Evolutionary conservation across 768 basidiomycete genomes (phyloP).

Genomic region (Tricholoma terreum): DNA sequence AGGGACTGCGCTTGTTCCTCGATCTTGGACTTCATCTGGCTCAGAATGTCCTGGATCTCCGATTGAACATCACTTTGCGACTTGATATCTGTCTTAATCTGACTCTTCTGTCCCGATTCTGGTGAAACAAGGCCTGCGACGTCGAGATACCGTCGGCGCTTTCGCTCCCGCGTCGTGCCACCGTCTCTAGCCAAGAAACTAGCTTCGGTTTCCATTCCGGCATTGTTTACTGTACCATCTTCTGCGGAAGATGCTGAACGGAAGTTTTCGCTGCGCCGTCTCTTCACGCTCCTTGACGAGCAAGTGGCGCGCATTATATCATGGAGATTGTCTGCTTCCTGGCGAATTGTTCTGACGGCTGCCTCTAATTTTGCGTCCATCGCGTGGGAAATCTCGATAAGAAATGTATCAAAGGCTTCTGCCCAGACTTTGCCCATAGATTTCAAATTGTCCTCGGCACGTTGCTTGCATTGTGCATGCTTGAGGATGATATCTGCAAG

Average conservation of each 20-base stretch:
- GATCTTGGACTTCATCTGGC: constrained; percentile 46
- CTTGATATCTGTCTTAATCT: constrained; percentile 2
- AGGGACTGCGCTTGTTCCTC: constrained; percentile 46
- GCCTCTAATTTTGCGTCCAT: constrained; percentile 32
- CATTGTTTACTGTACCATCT: background rate
- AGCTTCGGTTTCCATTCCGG: constrained; percentile 1
- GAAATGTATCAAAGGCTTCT: constrained; percentile 40
- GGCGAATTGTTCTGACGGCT: constrained; percentile 29
- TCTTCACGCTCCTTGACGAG: background rate
- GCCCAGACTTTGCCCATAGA: constrained; percentile 47
- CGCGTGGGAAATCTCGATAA: constrained; percentile 37
- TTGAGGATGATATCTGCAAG: constrained; percentile 42
- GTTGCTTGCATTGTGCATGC: constrained; percentile 42
- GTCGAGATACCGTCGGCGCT: constrained; percentile 23
- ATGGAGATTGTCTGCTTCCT: constrained; percentile 14
- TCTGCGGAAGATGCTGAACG: background rate
- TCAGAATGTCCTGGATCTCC: constrained; percentile 30
- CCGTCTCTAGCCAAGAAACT: constrained; percentile 1
- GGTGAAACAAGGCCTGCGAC: constrained; percentile 1
- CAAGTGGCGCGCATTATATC: background rate
- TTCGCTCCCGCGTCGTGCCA: constrained; percentile 16
- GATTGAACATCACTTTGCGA: constrained; percentile 9
- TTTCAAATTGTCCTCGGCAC: constrained; percentile 35
- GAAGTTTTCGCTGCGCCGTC: constrained; percentile 1
- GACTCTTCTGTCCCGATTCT: constrained; percentile 10